Base-by-base conservation (phyloP, 2,329 filamentous ascomycete species). In the Fusarium musae region DNA sequence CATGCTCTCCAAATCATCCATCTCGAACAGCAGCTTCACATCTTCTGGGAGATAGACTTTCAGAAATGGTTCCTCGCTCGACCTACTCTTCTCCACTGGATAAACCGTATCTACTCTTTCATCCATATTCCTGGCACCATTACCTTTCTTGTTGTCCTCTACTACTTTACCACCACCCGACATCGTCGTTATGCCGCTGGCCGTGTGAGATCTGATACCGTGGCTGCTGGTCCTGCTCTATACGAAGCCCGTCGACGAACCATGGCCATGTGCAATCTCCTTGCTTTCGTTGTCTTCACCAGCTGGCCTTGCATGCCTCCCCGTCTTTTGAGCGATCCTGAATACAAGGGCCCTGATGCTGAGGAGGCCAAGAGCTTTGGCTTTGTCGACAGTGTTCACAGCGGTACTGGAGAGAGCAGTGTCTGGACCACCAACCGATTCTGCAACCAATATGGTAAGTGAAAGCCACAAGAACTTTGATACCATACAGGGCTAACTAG, bases 101-200 rank as follows among this genome's bases (percentile, higher is more conserved):
- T 91, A 75, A 94, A 94, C 81, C 87, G 91, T 77, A 86, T 89
- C 34, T 94, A 94, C 82, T 93, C 91, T 10, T 93, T 93, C 81
- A 93, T 94, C 77, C 92, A 94, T 80, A 94, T 94, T 65, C 92
- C 92, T 2, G 92, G 91, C 19, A 93, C 92, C 10, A 93, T 94
- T 73, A 85, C 91, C 49, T 94, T 93, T 78, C 80, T 85, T 21
- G 83, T 87, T 42, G 87, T 89, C 78, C 86, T 94, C 9, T 94
- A 90, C 83, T 93, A 92, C 82, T 87, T 92, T 78, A 93, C 91
- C 52, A 93, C 90, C 30, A 91, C 89, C 12, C 86, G 86, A 58
- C 88, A 88, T 78, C 84, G 87, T 37, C 79, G 78, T 34, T 75
- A 75, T 47, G 66, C 77, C 53, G 62, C 77, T 49, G 77, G 79